These are phyloP conservation scores for Colletotrichum eleusines DNA, from an alignment of 2,329 filamentous ascomycete species.

Conservation along the genomic window DNA sequence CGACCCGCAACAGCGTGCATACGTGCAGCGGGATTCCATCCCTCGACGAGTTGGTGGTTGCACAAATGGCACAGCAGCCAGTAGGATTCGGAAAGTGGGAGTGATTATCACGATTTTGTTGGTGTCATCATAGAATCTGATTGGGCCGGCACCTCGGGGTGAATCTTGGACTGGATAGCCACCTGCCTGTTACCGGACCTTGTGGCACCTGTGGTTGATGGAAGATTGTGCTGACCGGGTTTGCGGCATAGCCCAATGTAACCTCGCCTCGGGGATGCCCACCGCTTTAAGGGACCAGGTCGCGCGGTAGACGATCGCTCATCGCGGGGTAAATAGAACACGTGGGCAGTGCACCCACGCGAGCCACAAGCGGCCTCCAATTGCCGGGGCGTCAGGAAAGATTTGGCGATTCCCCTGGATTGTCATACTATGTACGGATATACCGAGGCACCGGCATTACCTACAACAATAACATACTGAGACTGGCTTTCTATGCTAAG, in stretches of 20 bases:
- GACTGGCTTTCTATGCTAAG: too few relatives aligned
- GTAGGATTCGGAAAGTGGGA: conserved; percentile 4
- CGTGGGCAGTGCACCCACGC: conserved; percentile 21
- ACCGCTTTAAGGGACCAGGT: conserved; percentile 21
- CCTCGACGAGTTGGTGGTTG: background rate
- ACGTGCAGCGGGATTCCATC: background rate
- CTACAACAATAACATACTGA: too few relatives aligned
- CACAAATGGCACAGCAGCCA: conserved; percentile 19
- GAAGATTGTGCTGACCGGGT: background rate
- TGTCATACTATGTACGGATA: too few relatives aligned
- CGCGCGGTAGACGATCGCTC: conserved; percentile 1
- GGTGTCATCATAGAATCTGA: conserved; percentile 11
- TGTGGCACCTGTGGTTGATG: conserved; percentile 26
- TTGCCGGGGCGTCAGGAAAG: conserved; percentile 14
- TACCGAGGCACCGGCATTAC: too few relatives aligned
- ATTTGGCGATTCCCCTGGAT: conserved; percentile 10
- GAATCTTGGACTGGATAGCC: conserved; percentile 6
- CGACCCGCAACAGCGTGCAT: conserved; percentile 26
- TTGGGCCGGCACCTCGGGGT: conserved; percentile 32
- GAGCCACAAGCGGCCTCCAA: conserved; percentile 26
- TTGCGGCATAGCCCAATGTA: background rate
- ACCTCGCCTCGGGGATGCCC: conserved; percentile 20
- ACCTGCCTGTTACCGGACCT: conserved; percentile 13
- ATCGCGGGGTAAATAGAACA: conserved; percentile 39
- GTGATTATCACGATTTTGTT: conserved; percentile 8